Evolutionary conservation across 257 asterid species (phyloP), one percentile per base, ranked within the genome.

Genomic region (Capsicum pubescens): DNA sequence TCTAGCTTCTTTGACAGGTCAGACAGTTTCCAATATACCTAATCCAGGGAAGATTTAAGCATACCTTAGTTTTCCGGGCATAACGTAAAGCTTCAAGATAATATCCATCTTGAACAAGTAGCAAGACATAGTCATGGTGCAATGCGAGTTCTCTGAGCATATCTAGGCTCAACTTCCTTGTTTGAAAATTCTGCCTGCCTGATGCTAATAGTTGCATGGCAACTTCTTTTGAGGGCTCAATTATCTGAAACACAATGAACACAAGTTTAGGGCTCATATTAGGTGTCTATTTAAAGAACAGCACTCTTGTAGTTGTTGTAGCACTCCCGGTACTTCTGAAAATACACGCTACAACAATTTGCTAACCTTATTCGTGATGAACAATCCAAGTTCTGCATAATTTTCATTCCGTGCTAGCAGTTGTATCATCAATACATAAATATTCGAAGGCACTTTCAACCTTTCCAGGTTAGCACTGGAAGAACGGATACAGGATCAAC

Each of bases 171-270:
- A 96, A 86, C 91, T 94, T 96, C 88, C 93, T 91, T 84, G 91
- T 91, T 72, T 87, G 94, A 83, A 87, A 84, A 87, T 96, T 90
- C 84, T 88, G 92, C 81, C 89, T 89, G 60, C 99, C 98, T 79
- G 95, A 92, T 84, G 93, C 98, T 86, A 96, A 86, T 64, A 96
- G 92, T 82, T 95, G 97, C 86, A 93, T 54, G 63, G 99, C 99
- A 81, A 96, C 98, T 88, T 93, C 98, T 84, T 92, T 94, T 71
- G 99, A 93, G 79, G 98, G 98, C 90, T 93, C 99, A 80, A 96
- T 88, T 86, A 94, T 93, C 99, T 96, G 92, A 90, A 91, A 86
- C 11, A 21, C 58, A 76, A 11, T 71, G 86, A 74, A 84, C 59
- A 83, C 78, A 68, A 11, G 54, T 48, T 79, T 81, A 83, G 83